phyloP scores from a whole-genome alignment of 495 filamentous ascomycete genomes.

The Massariosphaeria phaeospora region DNA sequence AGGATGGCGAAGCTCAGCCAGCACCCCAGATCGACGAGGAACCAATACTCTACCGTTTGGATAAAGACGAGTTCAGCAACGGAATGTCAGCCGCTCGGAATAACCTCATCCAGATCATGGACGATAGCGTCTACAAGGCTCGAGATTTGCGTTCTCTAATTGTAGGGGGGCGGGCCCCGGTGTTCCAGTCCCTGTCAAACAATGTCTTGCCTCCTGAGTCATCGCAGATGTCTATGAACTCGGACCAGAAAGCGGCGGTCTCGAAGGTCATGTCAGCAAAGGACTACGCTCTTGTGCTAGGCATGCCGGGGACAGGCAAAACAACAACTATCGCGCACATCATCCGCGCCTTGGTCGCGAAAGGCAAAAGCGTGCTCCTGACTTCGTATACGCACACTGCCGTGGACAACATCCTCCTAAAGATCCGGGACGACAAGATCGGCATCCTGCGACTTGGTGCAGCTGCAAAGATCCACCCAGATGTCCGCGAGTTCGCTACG shows the following conservation, averaged over 20 bases:
- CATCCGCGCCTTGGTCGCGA: constrained; percentile 80
- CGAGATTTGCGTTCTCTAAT: constrained; percentile 70
- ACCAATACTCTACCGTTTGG: constrained; percentile 71
- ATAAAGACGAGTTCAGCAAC: constrained; percentile 97
- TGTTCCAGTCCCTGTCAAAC: constrained; percentile 63
- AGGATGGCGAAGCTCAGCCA: constrained; percentile 39
- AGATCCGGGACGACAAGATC: constrained; percentile 73
- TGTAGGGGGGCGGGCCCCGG: constrained; percentile 64
- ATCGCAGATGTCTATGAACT: constrained; percentile 61
- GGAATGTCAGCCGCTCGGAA: constrained; percentile 93
- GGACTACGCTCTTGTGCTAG: constrained; percentile 90
- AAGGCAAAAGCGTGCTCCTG: constrained; percentile 86
- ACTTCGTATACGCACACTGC: constrained; percentile 96
- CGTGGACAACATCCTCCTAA: constrained; percentile 94
- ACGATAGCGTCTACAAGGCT: constrained; percentile 67
- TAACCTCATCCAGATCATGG: constrained; percentile 89
- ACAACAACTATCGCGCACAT: constrained; percentile 97
- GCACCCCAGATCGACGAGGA: constrained; percentile 48
- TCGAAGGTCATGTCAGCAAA: constrained; percentile 90
- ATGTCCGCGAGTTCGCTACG: constrained; percentile 76
- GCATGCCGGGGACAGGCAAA: constrained; percentile 97
- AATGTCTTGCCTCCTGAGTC: constrained; percentile 50
- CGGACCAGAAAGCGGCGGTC: constrained; percentile 80
- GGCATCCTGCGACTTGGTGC: constrained; percentile 79
- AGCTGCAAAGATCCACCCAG: constrained; percentile 74